phyloP scores from a whole-genome alignment of 2,329 filamentous ascomycete genomes.

The Plectosphaerella cucumerina region DNA sequence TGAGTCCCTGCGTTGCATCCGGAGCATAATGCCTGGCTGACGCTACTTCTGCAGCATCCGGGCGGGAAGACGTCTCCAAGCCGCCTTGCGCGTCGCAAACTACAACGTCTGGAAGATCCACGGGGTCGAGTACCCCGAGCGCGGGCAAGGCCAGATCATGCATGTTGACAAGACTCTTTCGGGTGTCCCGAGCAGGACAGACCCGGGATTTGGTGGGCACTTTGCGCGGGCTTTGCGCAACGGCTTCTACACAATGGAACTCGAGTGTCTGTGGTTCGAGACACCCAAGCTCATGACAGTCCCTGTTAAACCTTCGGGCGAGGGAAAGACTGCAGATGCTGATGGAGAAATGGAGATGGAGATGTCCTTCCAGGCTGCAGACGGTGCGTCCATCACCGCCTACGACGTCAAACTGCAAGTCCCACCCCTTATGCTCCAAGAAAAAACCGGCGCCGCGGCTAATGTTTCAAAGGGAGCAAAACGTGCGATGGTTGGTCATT shows the following conservation, averaged over 20 bases:
- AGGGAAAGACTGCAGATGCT: not conserved
- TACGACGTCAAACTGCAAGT: conserved; percentile 10
- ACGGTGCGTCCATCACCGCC: not conserved
- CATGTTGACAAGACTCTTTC: conserved; percentile 4
- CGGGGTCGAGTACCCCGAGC: conserved; percentile 2
- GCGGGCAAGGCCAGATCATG: conserved; percentile 7
- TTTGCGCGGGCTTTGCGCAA: not conserved
- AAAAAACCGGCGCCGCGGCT: too few relatives aligned
- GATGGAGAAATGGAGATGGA: not conserved
- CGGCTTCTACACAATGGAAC: too few relatives aligned
- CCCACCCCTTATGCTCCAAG: not conserved
- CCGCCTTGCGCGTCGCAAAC: not conserved
- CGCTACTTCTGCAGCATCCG: not conserved
- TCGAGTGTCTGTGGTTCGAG: too few relatives aligned
- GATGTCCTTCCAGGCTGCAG: not conserved
- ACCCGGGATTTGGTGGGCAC: not conserved
- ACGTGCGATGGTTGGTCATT: conserved; percentile 3
- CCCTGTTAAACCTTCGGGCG: not conserved
- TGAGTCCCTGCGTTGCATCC: too few relatives aligned
- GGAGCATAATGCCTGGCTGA: not conserved
- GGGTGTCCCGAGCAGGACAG: not conserved
- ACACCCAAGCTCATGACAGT: not conserved
- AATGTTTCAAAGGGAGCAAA: not conserved
- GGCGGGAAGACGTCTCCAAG: not conserved
- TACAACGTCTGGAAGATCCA: not conserved